Percentiles rank a stretch among this genome's conserved stretches.
Conservation (phyloP, 768 basidiomycete species). For the Hericium alpestre region DNA sequence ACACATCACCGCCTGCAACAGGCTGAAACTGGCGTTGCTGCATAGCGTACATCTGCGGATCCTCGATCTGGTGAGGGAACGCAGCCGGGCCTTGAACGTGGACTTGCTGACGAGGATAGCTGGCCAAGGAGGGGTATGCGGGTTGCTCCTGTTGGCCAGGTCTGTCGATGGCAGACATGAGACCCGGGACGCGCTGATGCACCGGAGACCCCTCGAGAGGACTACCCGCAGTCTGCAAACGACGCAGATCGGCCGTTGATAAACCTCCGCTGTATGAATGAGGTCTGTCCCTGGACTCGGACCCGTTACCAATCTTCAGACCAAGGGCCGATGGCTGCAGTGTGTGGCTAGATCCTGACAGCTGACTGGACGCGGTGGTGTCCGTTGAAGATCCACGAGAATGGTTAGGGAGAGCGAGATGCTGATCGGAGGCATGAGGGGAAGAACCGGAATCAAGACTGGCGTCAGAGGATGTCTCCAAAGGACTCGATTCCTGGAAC, state of each 20-base stretch:
- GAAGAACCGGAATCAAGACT: slow-evolving; percentile 55
- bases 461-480: slow-evolving; percentile 61
- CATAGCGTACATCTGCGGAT: slow-evolving; percentile 44
- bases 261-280: slow-evolving; percentile 76
- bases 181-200: slow-evolving; percentile 18
- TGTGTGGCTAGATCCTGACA: slow-evolving; percentile 43
- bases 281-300: slow-evolving; percentile 64
- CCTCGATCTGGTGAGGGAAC: slow-evolving; percentile 15
- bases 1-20: slow-evolving; percentile 28
- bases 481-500: slow-evolving; percentile 55
- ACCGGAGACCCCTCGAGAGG: slow-evolving; percentile 14
- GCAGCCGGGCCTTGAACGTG: neutral
- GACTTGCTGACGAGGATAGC: slow-evolving; percentile 28
- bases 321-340: slow-evolving; percentile 41
- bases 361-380: slow-evolving; percentile 51
- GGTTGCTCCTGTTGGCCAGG: slow-evolving; percentile 24
- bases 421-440: slow-evolving; percentile 57
- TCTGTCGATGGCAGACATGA: slow-evolving; percentile 20
- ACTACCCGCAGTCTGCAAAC: slow-evolving; percentile 51
- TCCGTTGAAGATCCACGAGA: slow-evolving; percentile 80
- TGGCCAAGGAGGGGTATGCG: slow-evolving; percentile 60
- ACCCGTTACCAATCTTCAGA: slow-evolving; percentile 39
- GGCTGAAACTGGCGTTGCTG: slow-evolving; percentile 44
- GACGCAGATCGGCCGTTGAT: slow-evolving; percentile 62
- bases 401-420: slow-evolving; percentile 50